A percentile compares a stretch with the other conserved stretches of the same genome.
phyloP scores from a whole-genome alignment of 768 basidiomycete genomes.

The Pluteus cervinus region DNA sequence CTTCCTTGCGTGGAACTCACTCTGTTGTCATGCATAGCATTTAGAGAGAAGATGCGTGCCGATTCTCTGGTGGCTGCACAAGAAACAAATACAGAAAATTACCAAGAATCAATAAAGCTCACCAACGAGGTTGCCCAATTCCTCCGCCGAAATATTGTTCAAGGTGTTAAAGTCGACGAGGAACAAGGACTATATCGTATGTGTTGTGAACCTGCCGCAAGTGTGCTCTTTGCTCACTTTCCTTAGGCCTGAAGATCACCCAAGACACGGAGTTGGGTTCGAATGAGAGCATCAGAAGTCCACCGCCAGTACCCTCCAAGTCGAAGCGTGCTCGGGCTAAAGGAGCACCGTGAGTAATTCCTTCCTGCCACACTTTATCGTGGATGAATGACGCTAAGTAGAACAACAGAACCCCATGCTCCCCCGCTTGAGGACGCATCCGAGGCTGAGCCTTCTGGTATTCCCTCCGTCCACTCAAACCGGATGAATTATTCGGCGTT shows the following conservation, averaged over 20 bases:
- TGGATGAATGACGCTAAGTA: too few relatives aligned
- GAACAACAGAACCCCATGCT: too few relatives aligned
- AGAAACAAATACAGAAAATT: slow-evolving; percentile 38
- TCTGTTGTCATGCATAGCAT: slow-evolving; percentile 34
- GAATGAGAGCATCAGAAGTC: slow-evolving; percentile 72
- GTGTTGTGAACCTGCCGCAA: background rate
- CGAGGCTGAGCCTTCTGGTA: slow-evolving; percentile 13
- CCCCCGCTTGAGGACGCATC: slow-evolving; percentile 27
- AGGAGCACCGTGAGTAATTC: too few relatives aligned
- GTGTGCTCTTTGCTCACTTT: slow-evolving; percentile 1
- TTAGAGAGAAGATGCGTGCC: slow-evolving; percentile 58
- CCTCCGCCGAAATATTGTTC: slow-evolving; percentile 79
- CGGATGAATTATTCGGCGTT: slow-evolving; percentile 62
- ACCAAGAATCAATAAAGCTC: slow-evolving; percentile 49
- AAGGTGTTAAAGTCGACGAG: slow-evolving; percentile 50
- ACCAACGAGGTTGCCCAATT: slow-evolving; percentile 70
- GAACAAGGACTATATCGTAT: slow-evolving; percentile 48
- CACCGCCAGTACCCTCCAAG: slow-evolving; percentile 36
- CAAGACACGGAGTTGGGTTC: slow-evolving; percentile 82
- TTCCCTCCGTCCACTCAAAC: slow-evolving; percentile 17
- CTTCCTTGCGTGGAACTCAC: background rate
- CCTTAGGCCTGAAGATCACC: slow-evolving; percentile 65
- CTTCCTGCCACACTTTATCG: too few relatives aligned
- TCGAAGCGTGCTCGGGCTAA: slow-evolving; percentile 42
- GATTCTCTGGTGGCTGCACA: slow-evolving; percentile 42